A percentile compares a stretch with the other conserved stretches of the same genome.
phyloP scores from a whole-genome alignment of 768 basidiomycete genomes.

The Strobilomyces confusus region DNA sequence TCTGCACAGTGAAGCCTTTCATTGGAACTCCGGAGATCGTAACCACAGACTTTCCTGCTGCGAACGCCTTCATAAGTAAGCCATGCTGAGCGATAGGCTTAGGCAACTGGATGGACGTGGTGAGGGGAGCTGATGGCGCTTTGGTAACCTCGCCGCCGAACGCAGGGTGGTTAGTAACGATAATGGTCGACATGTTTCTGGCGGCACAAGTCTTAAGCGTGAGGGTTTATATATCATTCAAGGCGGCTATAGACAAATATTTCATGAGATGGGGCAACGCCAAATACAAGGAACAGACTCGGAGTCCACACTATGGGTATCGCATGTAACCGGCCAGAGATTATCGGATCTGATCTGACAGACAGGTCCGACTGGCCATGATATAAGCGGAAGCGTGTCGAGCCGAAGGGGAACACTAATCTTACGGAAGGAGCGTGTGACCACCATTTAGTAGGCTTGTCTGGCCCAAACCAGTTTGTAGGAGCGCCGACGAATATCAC shows the following conservation, averaged over 20 bases:
- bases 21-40: background rate
- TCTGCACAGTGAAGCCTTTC: background rate
- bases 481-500: no score
- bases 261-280: no score
- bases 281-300: no score
- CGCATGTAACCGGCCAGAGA: no score
- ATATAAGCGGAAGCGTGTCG: no score
- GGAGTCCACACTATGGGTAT: no score
- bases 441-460: no score
- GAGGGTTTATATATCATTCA: background rate
- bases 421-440: no score
- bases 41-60: background rate
- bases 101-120: background rate
- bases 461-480: no score
- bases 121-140: background rate
- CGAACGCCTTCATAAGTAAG: background rate
- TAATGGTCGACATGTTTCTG: background rate
- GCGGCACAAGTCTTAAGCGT: background rate
- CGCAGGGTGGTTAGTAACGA: background rate
- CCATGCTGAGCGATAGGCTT: slow-evolving; percentile 1
- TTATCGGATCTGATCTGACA: no score
- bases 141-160: background rate
- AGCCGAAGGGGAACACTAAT: no score
- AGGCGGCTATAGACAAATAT: background rate
- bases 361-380: no score